phyloP scores from a whole-genome alignment of 257 asterid species.

The Salvia hispanica region DNA sequence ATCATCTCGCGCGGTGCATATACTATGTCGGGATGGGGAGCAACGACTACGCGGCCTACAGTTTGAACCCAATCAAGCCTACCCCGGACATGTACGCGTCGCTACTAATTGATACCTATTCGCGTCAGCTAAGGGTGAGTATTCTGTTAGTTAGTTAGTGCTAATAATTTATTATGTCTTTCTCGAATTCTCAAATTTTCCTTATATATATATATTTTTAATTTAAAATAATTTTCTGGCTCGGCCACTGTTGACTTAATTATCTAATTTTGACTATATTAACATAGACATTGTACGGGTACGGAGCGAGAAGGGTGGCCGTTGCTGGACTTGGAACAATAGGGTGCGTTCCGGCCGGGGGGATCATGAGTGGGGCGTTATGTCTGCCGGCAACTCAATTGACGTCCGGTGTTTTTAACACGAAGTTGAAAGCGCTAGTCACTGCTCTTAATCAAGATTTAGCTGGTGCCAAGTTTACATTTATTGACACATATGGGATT shows the following conservation, averaged over 20 bases:
- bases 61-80: not conserved
- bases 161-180: no score
- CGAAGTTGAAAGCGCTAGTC: constrained; percentile 14
- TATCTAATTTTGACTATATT: not conserved
- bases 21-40: constrained; percentile 31
- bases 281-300: not conserved
- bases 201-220: no score
- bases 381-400: not conserved
- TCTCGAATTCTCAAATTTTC: no score
- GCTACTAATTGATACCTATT: not conserved
- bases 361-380: not conserved
- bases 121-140: constrained; percentile 26
- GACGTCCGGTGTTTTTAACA: not conserved
- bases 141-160: not conserved
- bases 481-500: constrained; percentile 12
- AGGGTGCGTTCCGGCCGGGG: constrained; percentile 23
- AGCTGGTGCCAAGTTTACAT: constrained; percentile 19
- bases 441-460: constrained; percentile 23
- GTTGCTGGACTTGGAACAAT: constrained; percentile 22
- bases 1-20: constrained; percentile 12
- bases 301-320: constrained; percentile 30
- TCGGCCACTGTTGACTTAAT: no score
- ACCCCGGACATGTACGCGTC: constrained; percentile 21
- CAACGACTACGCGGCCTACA: constrained; percentile 24
- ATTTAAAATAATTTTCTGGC: no score